Base-by-base conservation (phyloP, 2,329 filamentous ascomycete species). In the Arthrinium phaeospermum region DNA sequence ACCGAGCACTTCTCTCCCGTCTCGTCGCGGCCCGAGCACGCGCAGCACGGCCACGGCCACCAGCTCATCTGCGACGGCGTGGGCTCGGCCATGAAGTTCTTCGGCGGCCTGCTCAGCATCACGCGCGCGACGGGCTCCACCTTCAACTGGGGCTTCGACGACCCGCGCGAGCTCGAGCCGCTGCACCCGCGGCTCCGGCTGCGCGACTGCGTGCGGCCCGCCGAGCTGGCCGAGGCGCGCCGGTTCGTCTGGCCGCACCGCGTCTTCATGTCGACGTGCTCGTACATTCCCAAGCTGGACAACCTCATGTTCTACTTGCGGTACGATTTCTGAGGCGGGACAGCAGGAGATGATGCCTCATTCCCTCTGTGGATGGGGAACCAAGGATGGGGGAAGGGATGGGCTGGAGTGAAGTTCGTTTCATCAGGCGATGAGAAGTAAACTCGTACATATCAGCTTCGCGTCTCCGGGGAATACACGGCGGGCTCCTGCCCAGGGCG, bases 61-160 rank as follows among this genome's bases (percentile, higher is more conserved):
- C 76, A 81, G 64, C 72, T 80, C n/a, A 73, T 80, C 49, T 75
- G 80, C 37, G 79, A 80, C 51, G 74, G 69, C 24, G 74, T 79
- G 69, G 75, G 73, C 30, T 44, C 76, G 3, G 27, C 73, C 13
- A 69, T 76, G 49, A 27, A 76, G 22, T 69, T 64, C 51, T 44
- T 76, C 2, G 75, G 79, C 69, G 19, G 71, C 10, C n/a, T 41
- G 1, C 69, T 77, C 61, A 70, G 71, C 3, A 69, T 70, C 10
- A 73, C 77, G 22, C 72, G 51, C 22, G 72, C 71, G 19, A 77
- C 76, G 3, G 76, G 77, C 19, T 72, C 76, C n/a, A 70, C 41
- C 68, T 78, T 77, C 46, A 70, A 73, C 61, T 79, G 76, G 78
- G 76, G 73, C n/a, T 61, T 79, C 45, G 74, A 78, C 49, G 76